phyloP scores from a whole-genome alignment of 192 early-diverging fungal species.

The Phlyctochytrium bullatum region DNA sequence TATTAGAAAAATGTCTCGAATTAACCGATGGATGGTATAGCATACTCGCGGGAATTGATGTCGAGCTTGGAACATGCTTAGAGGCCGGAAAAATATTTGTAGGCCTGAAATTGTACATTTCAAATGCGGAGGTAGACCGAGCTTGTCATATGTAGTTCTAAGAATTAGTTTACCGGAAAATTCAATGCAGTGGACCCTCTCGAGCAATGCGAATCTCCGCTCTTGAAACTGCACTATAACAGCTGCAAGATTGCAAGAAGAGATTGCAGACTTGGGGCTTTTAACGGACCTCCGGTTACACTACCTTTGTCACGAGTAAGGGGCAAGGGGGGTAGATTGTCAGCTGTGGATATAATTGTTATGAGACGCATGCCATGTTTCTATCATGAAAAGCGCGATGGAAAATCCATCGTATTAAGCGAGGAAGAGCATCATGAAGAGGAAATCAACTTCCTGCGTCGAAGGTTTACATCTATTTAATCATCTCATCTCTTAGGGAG shows the following conservation, averaged over 20 bases:
- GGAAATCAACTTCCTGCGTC: slow-evolving; percentile 9
- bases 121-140: not conserved
- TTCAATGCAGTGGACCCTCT: too few species aligned
- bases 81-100: slow-evolving; percentile 43
- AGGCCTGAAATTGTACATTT: not conserved
- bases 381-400: slow-evolving; percentile 44
- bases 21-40: slow-evolving; percentile 77
- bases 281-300: slow-evolving; percentile 26
- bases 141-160: too few species aligned
- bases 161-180: too few species aligned
- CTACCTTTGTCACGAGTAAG: slow-evolving; percentile 29
- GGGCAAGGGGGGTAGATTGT: slow-evolving; percentile 58
- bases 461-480: not conserved
- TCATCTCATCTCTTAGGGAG: slow-evolving; percentile 3
- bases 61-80: slow-evolving; percentile 38
- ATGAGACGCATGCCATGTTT: slow-evolving; percentile 52
- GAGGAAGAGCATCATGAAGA: not conserved
- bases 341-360: slow-evolving; percentile 61
- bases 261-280: slow-evolving; percentile 65
- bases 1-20: slow-evolving; percentile 28
- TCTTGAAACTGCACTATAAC: slow-evolving; percentile 55
- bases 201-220: too few species aligned
- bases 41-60: slow-evolving; percentile 56
- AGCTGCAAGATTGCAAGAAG: slow-evolving; percentile 53
- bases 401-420: slow-evolving; percentile 5